Evolutionary conservation across 2,329 filamentous ascomycete genomes (phyloP).

Genomic region (Ophiosphaerella herpotricha): DNA sequence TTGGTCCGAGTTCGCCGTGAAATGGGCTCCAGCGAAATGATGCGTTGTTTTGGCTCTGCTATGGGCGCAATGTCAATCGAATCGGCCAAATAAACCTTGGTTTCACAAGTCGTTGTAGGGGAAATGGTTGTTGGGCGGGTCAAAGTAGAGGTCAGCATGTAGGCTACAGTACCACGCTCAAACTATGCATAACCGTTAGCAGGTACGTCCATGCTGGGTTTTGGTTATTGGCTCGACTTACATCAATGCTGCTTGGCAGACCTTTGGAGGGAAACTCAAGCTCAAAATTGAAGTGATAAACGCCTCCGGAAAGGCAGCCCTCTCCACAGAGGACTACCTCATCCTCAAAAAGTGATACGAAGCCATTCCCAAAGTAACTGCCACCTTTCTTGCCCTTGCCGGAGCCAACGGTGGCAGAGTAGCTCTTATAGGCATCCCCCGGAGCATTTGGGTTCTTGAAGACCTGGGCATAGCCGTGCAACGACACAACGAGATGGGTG

Average conservation of each 20-base stretch:
- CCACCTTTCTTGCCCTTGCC: conserved; percentile 58
- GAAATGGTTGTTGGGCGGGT: conserved; percentile 87
- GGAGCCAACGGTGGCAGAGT: conserved; percentile 56
- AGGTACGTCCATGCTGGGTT: conserved; percentile 7
- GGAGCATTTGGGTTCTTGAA: conserved; percentile 71
- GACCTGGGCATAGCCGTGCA: conserved; percentile 80
- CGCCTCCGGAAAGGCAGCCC: conserved; percentile 72
- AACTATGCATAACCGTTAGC: conserved; percentile 65
- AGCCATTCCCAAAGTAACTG: conserved; percentile 73
- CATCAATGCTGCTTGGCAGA: conserved; percentile 91
- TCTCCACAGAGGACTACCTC: conserved; percentile 80
- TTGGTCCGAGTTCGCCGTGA: conserved; percentile 71
- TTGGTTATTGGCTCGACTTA: conserved; percentile 53
- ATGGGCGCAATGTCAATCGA: conserved; percentile 82
- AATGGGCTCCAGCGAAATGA: conserved; percentile 86
- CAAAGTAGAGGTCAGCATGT: conserved; percentile 86
- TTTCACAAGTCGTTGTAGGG: conserved; percentile 78
- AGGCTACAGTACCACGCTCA: conserved; percentile 89
- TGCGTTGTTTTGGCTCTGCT: conserved; percentile 73
- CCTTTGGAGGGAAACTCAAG: conserved; percentile 70
- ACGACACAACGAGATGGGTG: conserved; percentile 76
- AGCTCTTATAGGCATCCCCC: conserved; percentile 57
- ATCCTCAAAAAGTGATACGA: conserved; percentile 81
- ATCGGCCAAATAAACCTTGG: conserved; percentile 79
- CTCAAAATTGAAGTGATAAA: conserved; percentile 80